Base-by-base conservation (phyloP, 1,139 yeast genomes). In the Keqinozyma sinolaborantium region DNA sequence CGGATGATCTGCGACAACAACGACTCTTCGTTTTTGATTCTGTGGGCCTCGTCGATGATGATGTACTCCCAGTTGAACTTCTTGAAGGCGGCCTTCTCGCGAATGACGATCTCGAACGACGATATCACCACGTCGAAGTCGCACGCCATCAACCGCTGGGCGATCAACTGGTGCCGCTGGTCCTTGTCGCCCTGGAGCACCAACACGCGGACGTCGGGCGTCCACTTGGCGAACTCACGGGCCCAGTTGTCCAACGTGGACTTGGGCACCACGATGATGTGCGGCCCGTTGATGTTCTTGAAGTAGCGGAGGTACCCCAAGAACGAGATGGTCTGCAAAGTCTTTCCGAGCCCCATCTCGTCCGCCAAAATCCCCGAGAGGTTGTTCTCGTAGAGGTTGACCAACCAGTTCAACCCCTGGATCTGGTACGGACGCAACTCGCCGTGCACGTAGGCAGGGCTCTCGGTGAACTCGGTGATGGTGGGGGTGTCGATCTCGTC, bases 331-430 rank as follows among this genome's bases (percentile, higher is more conserved):
- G 97, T 87, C 56, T 92, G 98, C 38, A 92, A 68, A 1, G 98
- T 92, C 55, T 92, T 92, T 38, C 98, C 98, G 36, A 92, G 71
- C 2, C 98, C 98, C 98, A 92, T 92, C 58, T 92, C 98, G 60
- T 92, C 98, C 7, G 98, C 98, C 37, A 92, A 70, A 30, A 92
- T 90, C 30, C 97, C 97, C 1, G 94, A 80, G 34, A 90, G 71
- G 48, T 83, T 79, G 59, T 90, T 87, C 45, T 85, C 94, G 51
- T 83, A 82, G 35, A 90, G 63, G 1, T 88, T 77, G 14, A 88
- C 78, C 49, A 90, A 64, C 97, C 97, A 90, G 60, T 90, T 90
- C 43, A 90, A 70, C 34, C 97, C 97, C 54, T 85, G 95, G 37
- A 90, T 74, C 59, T 90, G 97, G 57, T 90, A 83, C n/a, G 83